Conservation (phyloP, 192 early-diverging fungal species). For the Coemansia sp. region DNA sequence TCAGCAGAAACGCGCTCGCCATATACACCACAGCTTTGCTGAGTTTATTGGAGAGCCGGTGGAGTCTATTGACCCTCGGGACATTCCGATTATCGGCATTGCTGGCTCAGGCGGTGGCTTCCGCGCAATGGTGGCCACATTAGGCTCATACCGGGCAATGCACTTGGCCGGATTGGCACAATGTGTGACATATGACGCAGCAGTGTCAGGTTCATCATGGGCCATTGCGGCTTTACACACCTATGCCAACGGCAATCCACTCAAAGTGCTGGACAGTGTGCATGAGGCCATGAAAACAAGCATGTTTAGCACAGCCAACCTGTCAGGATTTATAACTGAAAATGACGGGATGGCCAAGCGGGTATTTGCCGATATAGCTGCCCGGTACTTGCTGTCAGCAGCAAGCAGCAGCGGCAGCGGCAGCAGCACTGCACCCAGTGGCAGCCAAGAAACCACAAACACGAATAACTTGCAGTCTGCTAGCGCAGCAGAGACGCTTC, state of each 20-base stretch:
- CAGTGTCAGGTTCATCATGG: slow-evolving; percentile 53
- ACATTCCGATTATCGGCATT: slow-evolving; percentile 69
- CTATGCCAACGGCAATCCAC: slow-evolving; percentile 26
- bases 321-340: slow-evolving; percentile 31
- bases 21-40: slow-evolving; percentile 65
- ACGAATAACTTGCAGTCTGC: not conserved
- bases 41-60: slow-evolving; percentile 69
- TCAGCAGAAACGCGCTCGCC: slow-evolving; percentile 25
- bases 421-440: not conserved
- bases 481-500: not conserved
- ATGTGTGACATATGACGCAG: slow-evolving; percentile 70
- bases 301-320: slow-evolving; percentile 50
- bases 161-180: slow-evolving; percentile 64
- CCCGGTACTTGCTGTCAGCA: slow-evolving; percentile 23
- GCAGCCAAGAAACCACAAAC: too few relatives aligned
- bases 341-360: slow-evolving; percentile 37
- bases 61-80: slow-evolving; percentile 60
- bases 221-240: slow-evolving; percentile 40
- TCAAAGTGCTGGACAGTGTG: slow-evolving; percentile 55
- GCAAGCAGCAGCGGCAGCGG: not conserved
- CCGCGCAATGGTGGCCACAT: slow-evolving; percentile 75
- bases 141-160: slow-evolving; percentile 67
- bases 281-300: slow-evolving; percentile 60
- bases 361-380: slow-evolving; percentile 48
- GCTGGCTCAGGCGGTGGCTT: slow-evolving; percentile 82